These are phyloP conservation scores for Blastosporella zonata DNA, from an alignment of 1,284 basidiomycete species.

Conservation along the genomic window DNA sequence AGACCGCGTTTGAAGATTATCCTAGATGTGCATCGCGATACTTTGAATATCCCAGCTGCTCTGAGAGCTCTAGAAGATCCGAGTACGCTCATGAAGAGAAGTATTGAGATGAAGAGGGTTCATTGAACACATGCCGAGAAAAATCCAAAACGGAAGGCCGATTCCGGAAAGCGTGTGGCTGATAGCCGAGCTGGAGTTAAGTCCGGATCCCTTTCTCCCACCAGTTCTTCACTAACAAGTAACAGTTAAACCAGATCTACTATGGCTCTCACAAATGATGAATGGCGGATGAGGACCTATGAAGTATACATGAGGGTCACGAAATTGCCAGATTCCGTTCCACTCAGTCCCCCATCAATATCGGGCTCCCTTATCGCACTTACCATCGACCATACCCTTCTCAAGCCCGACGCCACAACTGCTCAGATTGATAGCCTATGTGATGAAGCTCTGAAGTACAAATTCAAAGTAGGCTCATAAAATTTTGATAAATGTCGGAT, in stretches of 20 bases:
- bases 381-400: constrained; percentile 43
- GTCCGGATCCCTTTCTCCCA: background rate
- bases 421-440: constrained; percentile 43
- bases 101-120: background rate
- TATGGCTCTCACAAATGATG: constrained; percentile 28
- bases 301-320: too few relatives aligned
- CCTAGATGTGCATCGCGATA: constrained; percentile 6
- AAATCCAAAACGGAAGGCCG: constrained; percentile 8
- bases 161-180: background rate
- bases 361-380: constrained; percentile 25
- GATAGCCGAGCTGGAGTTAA: background rate
- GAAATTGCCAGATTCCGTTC: constrained; percentile 3
- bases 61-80: constrained; percentile 10
- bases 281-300: constrained; percentile 34
- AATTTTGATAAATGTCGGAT: background rate
- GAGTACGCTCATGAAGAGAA: constrained; percentile 10
- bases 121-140: constrained; percentile 3
- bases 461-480: constrained; percentile 38
- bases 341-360: constrained; percentile 12
- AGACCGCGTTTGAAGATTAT: constrained; percentile 6
- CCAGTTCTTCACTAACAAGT: background rate
- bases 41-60: constrained; percentile 4
- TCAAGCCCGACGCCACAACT: constrained; percentile 44
- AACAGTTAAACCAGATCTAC: background rate
- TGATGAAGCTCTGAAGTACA: constrained; percentile 41